Evolutionary conservation across 371 early-diverging fungal species (phyloP).

Genomic region (Chytridium lagenaria): DNA sequence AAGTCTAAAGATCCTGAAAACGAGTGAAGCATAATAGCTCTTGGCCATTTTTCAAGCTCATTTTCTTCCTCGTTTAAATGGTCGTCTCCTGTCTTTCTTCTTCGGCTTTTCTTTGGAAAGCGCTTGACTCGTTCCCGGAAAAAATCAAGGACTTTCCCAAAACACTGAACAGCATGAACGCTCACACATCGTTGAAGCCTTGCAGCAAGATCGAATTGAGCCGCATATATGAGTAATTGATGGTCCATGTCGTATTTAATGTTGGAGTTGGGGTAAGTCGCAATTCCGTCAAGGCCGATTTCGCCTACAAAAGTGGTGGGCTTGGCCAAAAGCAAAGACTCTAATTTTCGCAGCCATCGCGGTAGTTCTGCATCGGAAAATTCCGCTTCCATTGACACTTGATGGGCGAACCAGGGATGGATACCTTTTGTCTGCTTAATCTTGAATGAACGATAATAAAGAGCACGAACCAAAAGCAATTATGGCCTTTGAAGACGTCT

Average conservation of each 20-base stretch:
- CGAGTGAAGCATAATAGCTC: conserved; percentile 83
- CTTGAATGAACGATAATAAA: background rate
- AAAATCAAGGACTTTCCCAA: conserved; percentile 69
- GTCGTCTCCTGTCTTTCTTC: too few relatives aligned
- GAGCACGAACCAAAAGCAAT: conserved; percentile 41
- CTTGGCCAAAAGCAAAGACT: conserved; percentile 29
- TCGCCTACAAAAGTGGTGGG: conserved; percentile 78
- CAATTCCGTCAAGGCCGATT: conserved; percentile 80
- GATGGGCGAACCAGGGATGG: conserved; percentile 74
- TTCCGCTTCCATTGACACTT: background rate
- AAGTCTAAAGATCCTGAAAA: conserved; percentile 81
- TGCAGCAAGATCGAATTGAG: conserved; percentile 77
- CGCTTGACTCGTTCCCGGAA: conserved; percentile 47
- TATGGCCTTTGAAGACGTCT: conserved; percentile 27
- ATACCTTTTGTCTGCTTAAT: conserved; percentile 31
- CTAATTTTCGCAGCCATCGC: background rate
- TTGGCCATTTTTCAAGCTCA: conserved; percentile 50
- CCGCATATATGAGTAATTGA: conserved; percentile 68
- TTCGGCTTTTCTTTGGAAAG: conserved; percentile 32
- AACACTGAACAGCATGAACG: conserved; percentile 84
- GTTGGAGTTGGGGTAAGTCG: conserved; percentile 54
- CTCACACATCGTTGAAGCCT: conserved; percentile 72
- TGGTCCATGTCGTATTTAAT: conserved; percentile 66
- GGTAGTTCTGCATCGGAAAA: background rate
- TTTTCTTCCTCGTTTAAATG: conserved; percentile 8